These are phyloP conservation scores for Lithocarpus polystachyus DNA, from an alignment of 306 rosid genomes.

Conservation along the genomic window DNA sequence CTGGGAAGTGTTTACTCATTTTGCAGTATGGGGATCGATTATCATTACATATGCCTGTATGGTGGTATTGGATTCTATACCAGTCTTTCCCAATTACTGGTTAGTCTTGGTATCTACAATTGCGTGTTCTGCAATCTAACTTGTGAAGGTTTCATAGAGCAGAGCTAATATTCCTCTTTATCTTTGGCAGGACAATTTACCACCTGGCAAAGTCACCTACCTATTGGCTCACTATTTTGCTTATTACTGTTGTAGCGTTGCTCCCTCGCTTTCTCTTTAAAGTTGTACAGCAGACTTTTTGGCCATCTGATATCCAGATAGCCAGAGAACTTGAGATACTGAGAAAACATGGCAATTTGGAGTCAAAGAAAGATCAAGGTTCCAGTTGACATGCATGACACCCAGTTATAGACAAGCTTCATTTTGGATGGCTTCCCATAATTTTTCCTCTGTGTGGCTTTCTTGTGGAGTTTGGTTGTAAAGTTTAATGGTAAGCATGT, in stretches of 20 bases:
- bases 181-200: slow-evolving; percentile 70
- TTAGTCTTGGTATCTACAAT: slow-evolving; percentile 36
- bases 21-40: slow-evolving; percentile 93
- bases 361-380: slow-evolving; percentile 48
- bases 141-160: slow-evolving; percentile 2
- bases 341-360: slow-evolving; percentile 25
- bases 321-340: slow-evolving; percentile 73
- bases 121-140: slow-evolving; percentile 17
- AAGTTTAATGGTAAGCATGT: slow-evolving; percentile 42
- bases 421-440: slow-evolving; percentile 43
- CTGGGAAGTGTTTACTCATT: slow-evolving; percentile 76
- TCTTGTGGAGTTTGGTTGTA: slow-evolving; percentile 37
- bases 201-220: slow-evolving; percentile 65
- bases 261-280: slow-evolving; percentile 83
- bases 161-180: slow-evolving; percentile 26
- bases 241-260: slow-evolving; percentile 66
- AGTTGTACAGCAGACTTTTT: slow-evolving; percentile 61
- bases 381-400: slow-evolving; percentile 41
- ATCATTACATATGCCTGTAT: slow-evolving; percentile 80
- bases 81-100: slow-evolving; percentile 87
- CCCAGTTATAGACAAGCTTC: slow-evolving; percentile 28
- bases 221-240: slow-evolving; percentile 81
- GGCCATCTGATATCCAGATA: slow-evolving; percentile 95
- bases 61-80: slow-evolving; percentile 85
- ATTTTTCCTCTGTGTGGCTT: slow-evolving; percentile 42